Evolutionary conservation across 2,329 filamentous ascomycete species (phyloP), one percentile per base, ranked within the genome.

Genomic region (Aureobasidium leucospermi): DNA sequence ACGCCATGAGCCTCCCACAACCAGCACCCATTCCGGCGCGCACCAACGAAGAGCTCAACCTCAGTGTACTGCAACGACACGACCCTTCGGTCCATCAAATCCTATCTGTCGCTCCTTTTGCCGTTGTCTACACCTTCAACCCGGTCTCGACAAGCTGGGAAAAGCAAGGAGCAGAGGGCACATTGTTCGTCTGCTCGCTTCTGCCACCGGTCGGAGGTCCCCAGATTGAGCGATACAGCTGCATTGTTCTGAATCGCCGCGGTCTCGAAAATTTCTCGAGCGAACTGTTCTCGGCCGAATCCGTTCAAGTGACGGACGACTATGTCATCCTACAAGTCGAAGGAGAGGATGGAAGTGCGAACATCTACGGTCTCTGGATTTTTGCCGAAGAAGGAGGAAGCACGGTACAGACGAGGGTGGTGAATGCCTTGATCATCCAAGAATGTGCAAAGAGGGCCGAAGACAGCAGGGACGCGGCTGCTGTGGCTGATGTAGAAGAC

Each of bases 41-140:
- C 64, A 86, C 87, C 63, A 94, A 92, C 73, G 88, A 87, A 59
- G 87, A 95, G 65, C 85, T 97, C 69, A 97, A 97, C 77, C 81
- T 96, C 65, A 80, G 84, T 51, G 93, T 96, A 41, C 81, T 97
- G 38, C 85, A 83, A 61, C 88, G 90, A 65, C 89, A 96, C 75
- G 83, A 90, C 61, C 88, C 90, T 34, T 81, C 83, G 60, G 84
- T 96, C 64, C 78, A 79, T 61, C 77, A 80, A 56, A 90, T 96
- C 69, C 79, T 90, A 64, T 87, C 88, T 63, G 87, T 94, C 65
- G 90, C 90, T 6, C 87, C 89, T 34, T 96, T 93, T 68, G 88
- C 89, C 29, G 89, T 94, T 38, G 82, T 96, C 65, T 97, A 96
- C 78, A 83, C 82, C 49, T 94, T 95, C 76, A 83, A 81, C 63